These are phyloP conservation scores for Colletotrichum gloeosporioides DNA, from an alignment of 2,329 filamentous ascomycete genomes.

Conservation along the genomic window DNA sequence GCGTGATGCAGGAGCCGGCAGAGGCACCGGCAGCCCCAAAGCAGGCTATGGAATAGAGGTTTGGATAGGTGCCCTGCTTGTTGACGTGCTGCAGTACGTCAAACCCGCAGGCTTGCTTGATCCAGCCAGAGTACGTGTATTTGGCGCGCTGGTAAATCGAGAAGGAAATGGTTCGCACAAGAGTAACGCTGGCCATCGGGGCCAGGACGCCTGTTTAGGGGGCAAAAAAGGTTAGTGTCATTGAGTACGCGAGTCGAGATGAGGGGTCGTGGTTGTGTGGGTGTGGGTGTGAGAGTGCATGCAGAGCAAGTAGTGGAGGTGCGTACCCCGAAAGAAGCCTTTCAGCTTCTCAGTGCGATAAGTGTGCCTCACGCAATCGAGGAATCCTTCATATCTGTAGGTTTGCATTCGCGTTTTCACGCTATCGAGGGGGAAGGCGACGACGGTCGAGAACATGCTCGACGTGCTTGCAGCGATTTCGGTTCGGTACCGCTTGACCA, in stretches of 20 bases:
- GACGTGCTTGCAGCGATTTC: constrained; percentile 80
- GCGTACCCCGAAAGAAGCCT: constrained; percentile 80
- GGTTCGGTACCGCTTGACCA: constrained; percentile 79
- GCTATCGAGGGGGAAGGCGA: constrained; percentile 86
- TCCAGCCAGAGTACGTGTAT: constrained; percentile 73
- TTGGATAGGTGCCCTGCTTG: constrained; percentile 73
- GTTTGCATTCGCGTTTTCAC: constrained; percentile 92
- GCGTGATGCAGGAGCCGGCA: constrained; percentile 79
- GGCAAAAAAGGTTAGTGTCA: constrained; percentile 14
- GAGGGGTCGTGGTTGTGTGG: constrained; percentile 1
- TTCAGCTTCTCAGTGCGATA: constrained; percentile 75
- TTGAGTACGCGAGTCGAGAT: neutral
- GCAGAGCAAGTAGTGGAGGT: neutral
- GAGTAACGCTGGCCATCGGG: constrained; percentile 79
- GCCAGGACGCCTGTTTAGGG: constrained; percentile 70
- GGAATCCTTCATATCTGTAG: constrained; percentile 77
- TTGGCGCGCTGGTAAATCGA: constrained; percentile 82
- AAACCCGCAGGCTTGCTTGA: constrained; percentile 68
- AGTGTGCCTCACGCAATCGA: constrained; percentile 76
- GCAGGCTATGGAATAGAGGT: constrained; percentile 73
- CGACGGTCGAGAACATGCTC: constrained; percentile 78
- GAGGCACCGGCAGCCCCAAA: constrained; percentile 81
- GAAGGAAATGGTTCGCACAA: constrained; percentile 80
- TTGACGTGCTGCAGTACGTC: constrained; percentile 79
- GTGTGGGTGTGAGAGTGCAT: neutral